These are phyloP conservation scores for Pisolithus tinctorius DNA, from an alignment of 768 basidiomycete genomes.

Conservation along the genomic window DNA sequence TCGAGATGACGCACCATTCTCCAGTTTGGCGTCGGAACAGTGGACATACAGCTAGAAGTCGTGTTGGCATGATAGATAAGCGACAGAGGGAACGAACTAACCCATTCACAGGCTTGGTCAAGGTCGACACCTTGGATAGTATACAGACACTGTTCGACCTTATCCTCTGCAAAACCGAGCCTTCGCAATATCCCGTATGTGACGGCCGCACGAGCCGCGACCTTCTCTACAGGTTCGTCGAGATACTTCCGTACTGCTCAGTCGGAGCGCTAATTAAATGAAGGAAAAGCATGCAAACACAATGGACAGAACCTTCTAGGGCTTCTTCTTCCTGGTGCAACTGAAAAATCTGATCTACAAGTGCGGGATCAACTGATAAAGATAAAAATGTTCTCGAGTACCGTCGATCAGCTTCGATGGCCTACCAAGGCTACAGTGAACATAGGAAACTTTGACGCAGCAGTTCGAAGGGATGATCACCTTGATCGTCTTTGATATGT, in stretches of 20 bases:
- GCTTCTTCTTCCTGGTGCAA: slow-evolving; percentile 35
- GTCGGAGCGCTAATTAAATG: slow-evolving; percentile 1
- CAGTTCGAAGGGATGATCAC: slow-evolving; percentile 31
- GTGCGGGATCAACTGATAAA: slow-evolving; percentile 53
- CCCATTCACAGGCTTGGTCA: slow-evolving; percentile 93
- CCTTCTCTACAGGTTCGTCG: slow-evolving; percentile 66
- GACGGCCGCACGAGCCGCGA: slow-evolving; percentile 60
- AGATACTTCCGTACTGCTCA: slow-evolving; percentile 13
- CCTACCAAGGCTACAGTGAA: slow-evolving; percentile 24
- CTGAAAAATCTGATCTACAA: slow-evolving; percentile 55
- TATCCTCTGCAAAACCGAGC: slow-evolving; percentile 65
- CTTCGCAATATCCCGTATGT: slow-evolving; percentile 77
- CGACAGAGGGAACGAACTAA: slow-evolving; percentile 28
- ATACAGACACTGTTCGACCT: slow-evolving; percentile 66
- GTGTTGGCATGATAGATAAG: slow-evolving; percentile 5
- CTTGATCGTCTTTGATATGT: slow-evolving; percentile 66
- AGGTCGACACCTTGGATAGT: slow-evolving; percentile 60
- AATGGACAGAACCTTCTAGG: slow-evolving; percentile 22
- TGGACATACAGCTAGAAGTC: slow-evolving; percentile 52
- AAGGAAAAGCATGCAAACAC: background rate
- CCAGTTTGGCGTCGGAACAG: slow-evolving; percentile 55
- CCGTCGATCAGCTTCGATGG: slow-evolving; percentile 77
- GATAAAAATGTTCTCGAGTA: slow-evolving; percentile 55
- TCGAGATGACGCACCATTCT: slow-evolving; percentile 21
- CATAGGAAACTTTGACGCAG: background rate